Conservation (phyloP, 192 early-diverging fungal genomes). For the Coemansia sp. region DNA sequence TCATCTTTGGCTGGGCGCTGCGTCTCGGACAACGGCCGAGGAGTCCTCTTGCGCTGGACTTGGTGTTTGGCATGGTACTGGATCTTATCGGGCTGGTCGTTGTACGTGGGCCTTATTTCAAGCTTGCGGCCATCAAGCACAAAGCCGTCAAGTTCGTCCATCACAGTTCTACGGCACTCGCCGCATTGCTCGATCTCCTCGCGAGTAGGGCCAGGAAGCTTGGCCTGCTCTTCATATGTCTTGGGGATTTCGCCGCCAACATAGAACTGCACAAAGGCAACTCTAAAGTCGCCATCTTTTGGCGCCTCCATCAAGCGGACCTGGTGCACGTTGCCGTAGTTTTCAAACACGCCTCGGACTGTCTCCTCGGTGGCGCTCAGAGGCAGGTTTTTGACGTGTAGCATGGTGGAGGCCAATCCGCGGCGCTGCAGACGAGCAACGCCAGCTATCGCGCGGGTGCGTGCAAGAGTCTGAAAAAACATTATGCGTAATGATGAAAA, state of each 20-base stretch:
- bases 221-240: conserved; percentile 34
- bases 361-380: conserved; percentile 10
- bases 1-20: not conserved
- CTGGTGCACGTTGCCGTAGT: conserved; percentile 32
- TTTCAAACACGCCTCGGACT: conserved; percentile 15
- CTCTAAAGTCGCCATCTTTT: not conserved
- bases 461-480: conserved; percentile 34
- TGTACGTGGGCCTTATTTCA: conserved; percentile 5
- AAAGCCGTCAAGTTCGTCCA: conserved; percentile 11
- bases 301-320: conserved; percentile 3
- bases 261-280: conserved; percentile 41
- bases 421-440: conserved; percentile 19
- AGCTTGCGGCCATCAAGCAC: conserved; percentile 11
- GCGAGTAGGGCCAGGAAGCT: conserved; percentile 15
- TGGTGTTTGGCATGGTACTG: conserved; percentile 34
- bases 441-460: conserved; percentile 20
- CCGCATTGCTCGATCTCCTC: conserved; percentile 23
- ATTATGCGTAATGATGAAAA: conserved; percentile 10
- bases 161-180: conserved; percentile 11
- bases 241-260: conserved; percentile 28
- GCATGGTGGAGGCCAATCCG: conserved; percentile 23
- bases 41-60: conserved; percentile 19
- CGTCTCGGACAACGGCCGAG: conserved; percentile 2
- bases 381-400: conserved; percentile 33
- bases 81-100: conserved; percentile 37